phyloP scores from a whole-genome alignment of 768 basidiomycete genomes.

The Boletus sp. region DNA sequence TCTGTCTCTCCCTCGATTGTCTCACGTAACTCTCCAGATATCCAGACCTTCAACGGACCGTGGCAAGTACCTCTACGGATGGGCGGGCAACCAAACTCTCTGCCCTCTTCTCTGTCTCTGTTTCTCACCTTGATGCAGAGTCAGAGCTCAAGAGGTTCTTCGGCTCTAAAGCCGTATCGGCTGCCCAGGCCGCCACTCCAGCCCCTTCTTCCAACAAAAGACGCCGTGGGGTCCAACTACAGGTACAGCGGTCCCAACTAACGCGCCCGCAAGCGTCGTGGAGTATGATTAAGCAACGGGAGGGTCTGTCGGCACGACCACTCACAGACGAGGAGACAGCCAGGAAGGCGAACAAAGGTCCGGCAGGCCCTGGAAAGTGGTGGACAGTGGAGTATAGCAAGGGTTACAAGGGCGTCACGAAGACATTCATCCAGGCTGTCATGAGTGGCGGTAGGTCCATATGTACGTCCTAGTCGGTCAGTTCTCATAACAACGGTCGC shows the following conservation, averaged over 20 bases:
- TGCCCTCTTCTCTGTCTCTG: slow-evolving; percentile 72
- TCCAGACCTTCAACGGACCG: slow-evolving; percentile 46
- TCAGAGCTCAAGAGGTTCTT: slow-evolving; percentile 94
- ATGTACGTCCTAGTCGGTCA: not conserved
- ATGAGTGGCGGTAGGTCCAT: slow-evolving; percentile 67
- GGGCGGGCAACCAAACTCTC: slow-evolving; percentile 36
- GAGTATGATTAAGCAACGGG: slow-evolving; percentile 65
- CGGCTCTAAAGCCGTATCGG: slow-evolving; percentile 82
- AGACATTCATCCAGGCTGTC: slow-evolving; percentile 77
- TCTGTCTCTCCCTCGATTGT: not conserved
- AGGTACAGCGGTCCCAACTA: slow-evolving; percentile 60
- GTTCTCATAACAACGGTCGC: not conserved
- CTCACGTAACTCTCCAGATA: slow-evolving; percentile 36
- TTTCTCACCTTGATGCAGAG: slow-evolving; percentile 79
- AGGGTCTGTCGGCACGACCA: slow-evolving; percentile 66
- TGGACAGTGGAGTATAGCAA: slow-evolving; percentile 88
- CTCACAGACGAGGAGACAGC: slow-evolving; percentile 53
- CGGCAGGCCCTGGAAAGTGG: slow-evolving; percentile 64
- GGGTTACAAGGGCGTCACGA: slow-evolving; percentile 77
- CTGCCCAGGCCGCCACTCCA: slow-evolving; percentile 42
- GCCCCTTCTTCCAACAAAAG: slow-evolving; percentile 35
- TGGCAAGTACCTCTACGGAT: slow-evolving; percentile 23
- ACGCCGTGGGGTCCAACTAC: slow-evolving; percentile 35
- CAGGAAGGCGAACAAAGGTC: slow-evolving; percentile 41
- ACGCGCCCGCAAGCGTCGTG: slow-evolving; percentile 74